Evolutionary conservation across 352 stramenopile genomes (phyloP).

Genomic region (Phytophthora pini): DNA sequence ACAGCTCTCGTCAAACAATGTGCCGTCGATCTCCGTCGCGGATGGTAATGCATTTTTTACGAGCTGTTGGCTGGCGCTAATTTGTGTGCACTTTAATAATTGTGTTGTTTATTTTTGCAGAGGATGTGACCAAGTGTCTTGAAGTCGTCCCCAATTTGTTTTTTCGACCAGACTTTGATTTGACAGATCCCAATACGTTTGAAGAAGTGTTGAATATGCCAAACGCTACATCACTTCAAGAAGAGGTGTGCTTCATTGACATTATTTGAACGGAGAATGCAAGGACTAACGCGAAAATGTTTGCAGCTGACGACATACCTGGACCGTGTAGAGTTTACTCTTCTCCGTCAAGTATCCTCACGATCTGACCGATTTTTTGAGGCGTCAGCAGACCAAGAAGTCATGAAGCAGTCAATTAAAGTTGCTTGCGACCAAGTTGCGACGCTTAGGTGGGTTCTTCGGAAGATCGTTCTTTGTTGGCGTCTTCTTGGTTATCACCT

Average conservation of each 20-base stretch:
- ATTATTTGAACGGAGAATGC: neutral
- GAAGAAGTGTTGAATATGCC: slow-evolving; percentile 83
- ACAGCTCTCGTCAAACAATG: slow-evolving; percentile 85
- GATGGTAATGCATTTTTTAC: slow-evolving; percentile 49
- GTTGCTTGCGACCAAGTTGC: slow-evolving; percentile 84
- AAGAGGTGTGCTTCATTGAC: slow-evolving; percentile 51
- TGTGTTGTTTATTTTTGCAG: slow-evolving; percentile 34
- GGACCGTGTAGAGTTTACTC: slow-evolving; percentile 85
- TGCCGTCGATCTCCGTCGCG: slow-evolving; percentile 79
- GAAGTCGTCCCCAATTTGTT: slow-evolving; percentile 80
- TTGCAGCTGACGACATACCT: slow-evolving; percentile 77
- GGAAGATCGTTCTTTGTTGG: neutral
- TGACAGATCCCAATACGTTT: slow-evolving; percentile 80
- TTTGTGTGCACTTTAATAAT: too few species aligned
- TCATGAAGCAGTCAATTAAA: slow-evolving; percentile 86
- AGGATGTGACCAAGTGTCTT: slow-evolving; percentile 85
- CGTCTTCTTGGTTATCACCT: slow-evolving; percentile 4
- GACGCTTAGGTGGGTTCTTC: slow-evolving; percentile 62
- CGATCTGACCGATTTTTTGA: slow-evolving; percentile 89
- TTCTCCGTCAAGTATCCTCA: slow-evolving; percentile 86
- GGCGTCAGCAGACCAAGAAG: slow-evolving; percentile 82
- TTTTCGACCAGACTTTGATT: slow-evolving; percentile 78
- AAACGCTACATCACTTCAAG: slow-evolving; percentile 60
- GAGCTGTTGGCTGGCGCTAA: neutral
- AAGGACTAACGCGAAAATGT: slow-evolving; percentile 4